Conservation (phyloP, 768 basidiomycete species). For the Symmetrospora coprosmae region DNA sequence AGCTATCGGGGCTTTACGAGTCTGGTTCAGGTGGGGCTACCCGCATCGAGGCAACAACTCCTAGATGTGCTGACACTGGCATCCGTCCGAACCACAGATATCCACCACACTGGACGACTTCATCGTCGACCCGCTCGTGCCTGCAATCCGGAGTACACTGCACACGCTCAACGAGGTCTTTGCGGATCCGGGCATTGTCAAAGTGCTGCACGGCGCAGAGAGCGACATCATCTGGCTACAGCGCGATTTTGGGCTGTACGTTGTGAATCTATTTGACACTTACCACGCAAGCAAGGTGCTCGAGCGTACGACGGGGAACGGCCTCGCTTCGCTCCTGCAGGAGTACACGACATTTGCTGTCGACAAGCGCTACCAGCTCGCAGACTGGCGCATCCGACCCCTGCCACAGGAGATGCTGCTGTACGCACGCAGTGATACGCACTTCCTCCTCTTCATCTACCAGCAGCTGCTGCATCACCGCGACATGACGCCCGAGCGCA, state of each 20-base stretch:
- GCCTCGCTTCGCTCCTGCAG: slow-evolving; percentile 66
- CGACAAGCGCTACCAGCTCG: slow-evolving; percentile 90
- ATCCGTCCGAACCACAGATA: slow-evolving; percentile 30
- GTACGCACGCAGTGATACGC: slow-evolving; percentile 92
- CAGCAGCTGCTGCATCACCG: slow-evolving; percentile 78
- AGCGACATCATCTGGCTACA: slow-evolving; percentile 93
- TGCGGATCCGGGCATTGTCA: slow-evolving; percentile 67
- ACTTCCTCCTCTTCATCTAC: slow-evolving; percentile 83
- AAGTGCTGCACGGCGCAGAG: slow-evolving; percentile 89
- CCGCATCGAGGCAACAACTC: too few relatives aligned
- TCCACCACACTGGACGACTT: slow-evolving; percentile 64
- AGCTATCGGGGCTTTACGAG: slow-evolving; percentile 77
- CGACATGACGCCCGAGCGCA: background rate
- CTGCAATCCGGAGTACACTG: slow-evolving; percentile 54
- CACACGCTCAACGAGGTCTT: slow-evolving; percentile 67
- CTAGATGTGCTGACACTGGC: background rate
- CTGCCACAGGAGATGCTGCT: slow-evolving; percentile 73
- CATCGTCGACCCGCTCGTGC: slow-evolving; percentile 63
- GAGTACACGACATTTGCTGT: slow-evolving; percentile 79
- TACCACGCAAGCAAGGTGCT: slow-evolving; percentile 82
- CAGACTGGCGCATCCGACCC: slow-evolving; percentile 95
- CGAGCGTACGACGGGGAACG: slow-evolving; percentile 47
- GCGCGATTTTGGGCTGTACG: slow-evolving; percentile 81
- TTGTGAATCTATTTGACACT: slow-evolving; percentile 95
- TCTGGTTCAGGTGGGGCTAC: slow-evolving; percentile 72